Conservation (phyloP, 805 yeast species). For the Metschnikowia continentalis region DNA sequence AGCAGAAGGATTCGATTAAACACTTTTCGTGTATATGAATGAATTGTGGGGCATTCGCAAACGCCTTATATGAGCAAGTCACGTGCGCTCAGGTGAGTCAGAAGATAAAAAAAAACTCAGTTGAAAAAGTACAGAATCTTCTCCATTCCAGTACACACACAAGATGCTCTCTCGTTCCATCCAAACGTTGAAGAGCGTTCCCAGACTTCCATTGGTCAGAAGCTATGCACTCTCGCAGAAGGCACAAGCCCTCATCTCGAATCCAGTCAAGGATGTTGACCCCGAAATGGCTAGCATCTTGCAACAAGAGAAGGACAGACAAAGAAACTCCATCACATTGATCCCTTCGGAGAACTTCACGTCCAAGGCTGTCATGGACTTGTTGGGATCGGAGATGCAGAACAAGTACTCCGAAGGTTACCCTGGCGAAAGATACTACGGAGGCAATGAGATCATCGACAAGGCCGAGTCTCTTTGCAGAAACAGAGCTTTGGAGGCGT, state of each 20-base stretch:
- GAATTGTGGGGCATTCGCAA: background rate
- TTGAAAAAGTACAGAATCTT: background rate
- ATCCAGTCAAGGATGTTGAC: conserved; percentile 62
- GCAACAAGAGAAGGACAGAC: conserved; percentile 75
- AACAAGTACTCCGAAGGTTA: conserved; percentile 98
- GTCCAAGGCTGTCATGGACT: conserved; percentile 89
- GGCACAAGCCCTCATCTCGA: conserved; percentile 64
- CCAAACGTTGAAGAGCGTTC: conserved; percentile 24
- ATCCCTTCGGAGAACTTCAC: conserved; percentile 97
- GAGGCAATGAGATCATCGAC: conserved; percentile 95
- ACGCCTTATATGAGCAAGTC: background rate
- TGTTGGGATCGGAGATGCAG: conserved; percentile 93
- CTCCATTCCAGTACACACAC: background rate
- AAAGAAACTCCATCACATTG: conserved; percentile 84
- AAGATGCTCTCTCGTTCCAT: conserved; percentile 28
- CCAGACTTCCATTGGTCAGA: conserved; percentile 9
- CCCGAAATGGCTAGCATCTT: conserved; percentile 83
- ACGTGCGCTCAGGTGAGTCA: conserved; percentile 3
- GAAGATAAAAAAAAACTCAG: background rate
- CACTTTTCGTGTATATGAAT: no score
- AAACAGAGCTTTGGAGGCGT: conserved; percentile 84
- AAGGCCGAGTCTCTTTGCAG: conserved; percentile 87
- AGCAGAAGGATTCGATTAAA: no score
- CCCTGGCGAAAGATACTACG: conserved; percentile 97
- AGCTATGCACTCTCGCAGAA: conserved; percentile 62